These are phyloP conservation scores for Pythium folliculosum DNA, from an alignment of 352 stramenopile species.

Conservation along the genomic window DNA sequence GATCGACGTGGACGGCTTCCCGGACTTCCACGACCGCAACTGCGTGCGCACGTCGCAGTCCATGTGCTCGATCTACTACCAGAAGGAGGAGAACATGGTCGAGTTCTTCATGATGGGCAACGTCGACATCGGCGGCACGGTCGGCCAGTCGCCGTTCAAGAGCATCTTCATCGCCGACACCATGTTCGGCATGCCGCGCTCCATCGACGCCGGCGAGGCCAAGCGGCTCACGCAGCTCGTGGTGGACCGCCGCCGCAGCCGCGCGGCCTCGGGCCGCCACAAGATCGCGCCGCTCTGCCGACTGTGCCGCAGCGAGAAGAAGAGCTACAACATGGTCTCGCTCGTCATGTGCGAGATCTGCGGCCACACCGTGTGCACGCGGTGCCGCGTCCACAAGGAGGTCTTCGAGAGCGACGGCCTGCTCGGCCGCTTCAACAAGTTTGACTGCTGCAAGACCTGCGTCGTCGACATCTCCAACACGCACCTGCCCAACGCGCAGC, in stretches of 20 bases:
- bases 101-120: constrained; percentile 50
- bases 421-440: constrained; percentile 25
- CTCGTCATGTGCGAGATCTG: constrained; percentile 29
- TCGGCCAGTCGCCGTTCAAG: constrained; percentile 21
- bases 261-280: constrained; percentile 10
- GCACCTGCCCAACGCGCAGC: constrained; percentile 25
- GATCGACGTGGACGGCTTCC: constrained; percentile 38
- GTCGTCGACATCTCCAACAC: constrained; percentile 23
- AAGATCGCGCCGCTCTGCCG: constrained; percentile 19
- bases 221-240: constrained; percentile 46
- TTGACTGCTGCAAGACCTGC: constrained; percentile 31
- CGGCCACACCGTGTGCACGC: constrained; percentile 22
- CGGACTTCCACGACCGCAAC: constrained; percentile 42
- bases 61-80: constrained; percentile 52
- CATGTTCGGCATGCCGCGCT: constrained; percentile 44
- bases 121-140: constrained; percentile 25
- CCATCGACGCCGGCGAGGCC: constrained; percentile 52
- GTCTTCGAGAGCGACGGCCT: constrained; percentile 28
- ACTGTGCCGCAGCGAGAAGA: constrained; percentile 26
- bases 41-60: constrained; percentile 45
- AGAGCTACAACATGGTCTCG: constrained; percentile 21
- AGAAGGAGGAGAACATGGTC: constrained; percentile 48
- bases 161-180: constrained; percentile 40
- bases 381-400: constrained; percentile 28
- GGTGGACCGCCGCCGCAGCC: constrained; percentile 2